These are phyloP conservation scores for Yamadazyma phyllophila DNA, from an alignment of 805 yeast species.

Conservation along the genomic window DNA sequence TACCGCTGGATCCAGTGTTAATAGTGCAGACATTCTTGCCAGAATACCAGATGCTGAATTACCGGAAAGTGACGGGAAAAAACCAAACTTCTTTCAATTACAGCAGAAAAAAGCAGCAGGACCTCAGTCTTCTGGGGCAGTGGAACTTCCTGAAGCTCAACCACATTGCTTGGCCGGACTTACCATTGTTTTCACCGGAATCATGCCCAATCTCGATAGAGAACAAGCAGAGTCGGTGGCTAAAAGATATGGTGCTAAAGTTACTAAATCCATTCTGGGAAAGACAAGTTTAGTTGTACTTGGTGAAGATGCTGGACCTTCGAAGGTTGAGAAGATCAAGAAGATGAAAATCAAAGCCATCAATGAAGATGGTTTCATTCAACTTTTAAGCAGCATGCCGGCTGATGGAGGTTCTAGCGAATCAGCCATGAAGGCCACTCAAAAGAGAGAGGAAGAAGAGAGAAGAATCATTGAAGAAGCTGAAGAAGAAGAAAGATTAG, in stretches of 20 bases:
- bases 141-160: constrained; percentile 73
- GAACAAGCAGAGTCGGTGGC: constrained; percentile 74
- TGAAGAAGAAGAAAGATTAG: constrained; percentile 43
- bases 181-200: constrained; percentile 92
- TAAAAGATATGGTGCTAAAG: constrained; percentile 85
- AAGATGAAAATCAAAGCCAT: constrained; percentile 74
- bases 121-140: constrained; percentile 30
- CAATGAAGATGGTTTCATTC: constrained; percentile 80
- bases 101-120: constrained; percentile 21
- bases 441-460: constrained; percentile 70
- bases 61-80: constrained; percentile 52
- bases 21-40: constrained; percentile 48
- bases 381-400: constrained; percentile 76
- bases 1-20: constrained; percentile 36
- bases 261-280: constrained; percentile 79
- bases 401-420: constrained; percentile 88
- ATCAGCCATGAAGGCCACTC: constrained; percentile 68
- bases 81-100: constrained; percentile 55
- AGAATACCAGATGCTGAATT: constrained; percentile 75
- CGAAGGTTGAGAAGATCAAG: constrained; percentile 81
- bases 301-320: constrained; percentile 96
- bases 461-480: constrained; percentile 46
- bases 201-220: constrained; percentile 75
- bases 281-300: constrained; percentile 86
- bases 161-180: constrained; percentile 86